A percentile compares a stretch with the other conserved stretches of the same genome.
Evolutionary conservation across 805 yeast species (phyloP).

Genomic region (Pichia cabralensis): DNA sequence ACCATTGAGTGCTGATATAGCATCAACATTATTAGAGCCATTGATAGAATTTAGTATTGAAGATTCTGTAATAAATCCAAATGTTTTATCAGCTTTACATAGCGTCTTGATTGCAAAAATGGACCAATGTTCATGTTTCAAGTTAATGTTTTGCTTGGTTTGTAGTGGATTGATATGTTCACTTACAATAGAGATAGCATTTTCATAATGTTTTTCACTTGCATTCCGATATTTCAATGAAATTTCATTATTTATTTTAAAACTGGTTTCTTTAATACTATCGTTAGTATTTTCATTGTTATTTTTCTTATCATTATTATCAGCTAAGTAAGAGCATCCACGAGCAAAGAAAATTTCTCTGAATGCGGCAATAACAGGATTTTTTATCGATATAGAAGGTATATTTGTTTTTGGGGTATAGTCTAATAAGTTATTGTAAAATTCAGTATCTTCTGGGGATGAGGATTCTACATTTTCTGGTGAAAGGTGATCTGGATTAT

Average conservation of each 20-base stretch:
- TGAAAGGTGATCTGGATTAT: conserved; percentile 4
- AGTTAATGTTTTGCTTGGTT: background rate
- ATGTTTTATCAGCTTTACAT: conserved; percentile 28
- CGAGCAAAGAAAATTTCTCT: conserved; percentile 30
- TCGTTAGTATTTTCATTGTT: conserved; percentile 8
- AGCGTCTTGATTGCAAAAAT: conserved; percentile 32
- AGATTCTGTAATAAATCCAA: conserved; percentile 16
- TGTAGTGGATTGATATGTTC: conserved; percentile 1
- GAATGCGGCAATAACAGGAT: conserved; percentile 13
- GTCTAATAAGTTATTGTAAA: conserved; percentile 16
- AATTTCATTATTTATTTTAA: conserved; percentile 8
- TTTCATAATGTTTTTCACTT: conserved; percentile 18
- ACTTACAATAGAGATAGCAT: conserved; percentile 17
- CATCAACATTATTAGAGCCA: no score
- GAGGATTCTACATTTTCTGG: no score
- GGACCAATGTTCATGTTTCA: conserved; percentile 24
- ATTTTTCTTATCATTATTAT: conserved; percentile 15
- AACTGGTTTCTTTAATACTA: no score
- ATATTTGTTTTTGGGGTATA: conserved; percentile 20
- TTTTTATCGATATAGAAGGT: conserved; percentile 16
- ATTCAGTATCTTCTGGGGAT: background rate
- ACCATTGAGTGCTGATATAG: no score
- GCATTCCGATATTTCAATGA: conserved; percentile 14
- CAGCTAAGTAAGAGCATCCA: conserved; percentile 30
- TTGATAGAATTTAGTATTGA: conserved; percentile 3